phyloP scores from a whole-genome alignment of 1,284 basidiomycete genomes.

The Agaricales sp. region DNA sequence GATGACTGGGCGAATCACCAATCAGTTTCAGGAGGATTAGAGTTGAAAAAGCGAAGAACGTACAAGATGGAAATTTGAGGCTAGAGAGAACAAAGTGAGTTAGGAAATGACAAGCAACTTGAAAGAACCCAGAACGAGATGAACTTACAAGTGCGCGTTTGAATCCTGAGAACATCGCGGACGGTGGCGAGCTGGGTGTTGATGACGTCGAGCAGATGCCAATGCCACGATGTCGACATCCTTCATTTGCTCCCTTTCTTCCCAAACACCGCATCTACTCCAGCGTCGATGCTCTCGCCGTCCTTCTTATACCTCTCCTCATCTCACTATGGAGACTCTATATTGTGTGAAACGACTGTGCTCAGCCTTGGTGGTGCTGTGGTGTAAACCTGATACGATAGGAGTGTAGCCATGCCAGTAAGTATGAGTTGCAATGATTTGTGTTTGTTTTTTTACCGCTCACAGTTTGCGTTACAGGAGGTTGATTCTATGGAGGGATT shows the following conservation, averaged over 20 bases:
- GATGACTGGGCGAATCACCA: constrained; percentile 35
- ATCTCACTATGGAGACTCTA: background rate
- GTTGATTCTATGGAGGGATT: background rate
- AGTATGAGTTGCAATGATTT: too few relatives aligned
- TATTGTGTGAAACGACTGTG: background rate
- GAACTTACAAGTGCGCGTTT: background rate
- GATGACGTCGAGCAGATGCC: background rate
- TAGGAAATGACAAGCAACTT: background rate
- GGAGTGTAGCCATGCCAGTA: too few relatives aligned
- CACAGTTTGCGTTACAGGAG: background rate
- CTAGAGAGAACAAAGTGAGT: constrained; percentile 22
- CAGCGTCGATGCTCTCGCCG: background rate
- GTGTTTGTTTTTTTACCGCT: too few relatives aligned
- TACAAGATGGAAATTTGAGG: constrained; percentile 62
- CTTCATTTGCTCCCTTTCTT: background rate
- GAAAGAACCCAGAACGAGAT: background rate
- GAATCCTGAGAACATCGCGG: background rate
- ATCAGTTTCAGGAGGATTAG: constrained; percentile 5
- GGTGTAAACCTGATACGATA: background rate
- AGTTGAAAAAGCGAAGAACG: constrained; percentile 17
- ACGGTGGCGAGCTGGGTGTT: background rate
- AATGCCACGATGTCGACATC: too few relatives aligned
- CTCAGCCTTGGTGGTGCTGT: background rate
- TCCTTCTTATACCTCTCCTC: background rate
- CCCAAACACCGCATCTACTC: background rate